Base-by-base conservation (phyloP, 352 stramenopile genomes). In the Sclerospora graminicola region DNA sequence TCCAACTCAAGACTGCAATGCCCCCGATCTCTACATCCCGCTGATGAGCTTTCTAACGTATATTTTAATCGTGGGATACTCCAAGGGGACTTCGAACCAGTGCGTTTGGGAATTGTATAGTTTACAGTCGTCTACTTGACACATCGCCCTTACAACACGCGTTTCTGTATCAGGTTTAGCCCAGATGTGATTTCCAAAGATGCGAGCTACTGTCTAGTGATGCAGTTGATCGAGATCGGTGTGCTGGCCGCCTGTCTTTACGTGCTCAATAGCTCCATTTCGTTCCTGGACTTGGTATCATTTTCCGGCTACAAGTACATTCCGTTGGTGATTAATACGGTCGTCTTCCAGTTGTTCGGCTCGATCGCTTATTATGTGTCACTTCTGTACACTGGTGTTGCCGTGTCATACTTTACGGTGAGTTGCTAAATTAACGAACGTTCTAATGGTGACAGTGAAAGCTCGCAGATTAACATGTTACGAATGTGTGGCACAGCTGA, bases 231-330 rank as follows among this genome's bases (percentile, higher is more conserved):
- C 10, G 84, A 96, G 63, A 96, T 98, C n/a, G 73, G 92, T 19
- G 66, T 95, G 29, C 82, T 98, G 45, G 84, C 92, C 9, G 72
- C 95, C 32, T 96, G 90, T 33, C 81, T 98, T 32, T 98, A 98
- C 60, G 58, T 97, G 31, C 81, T 98, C 50, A 87, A 93, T 50
- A 89, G 84, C 43, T 85, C 86, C 2, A 82, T 97, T 46, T 78
- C 85, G 24, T 89, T 97, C 32, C 69, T 99, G 29, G 97, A 99
- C 63, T 60, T 99, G 35, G 74, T 98, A 37, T 88, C 86, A 26
- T 98, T 97, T 62, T 98, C 94, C 9, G 96, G 96, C 43, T 99
- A 99, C 87, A 99, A 99, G 73, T 99, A 98, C 72, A 89, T 99
- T 29, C 85, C 89, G 19, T 67, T 98, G n/a, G 86, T 93, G 43